A percentile compares a stretch with the other conserved stretches of the same genome.
Conservation (phyloP, 2,329 filamentous ascomycete genomes). For the Aspergillus sp. region DNA sequence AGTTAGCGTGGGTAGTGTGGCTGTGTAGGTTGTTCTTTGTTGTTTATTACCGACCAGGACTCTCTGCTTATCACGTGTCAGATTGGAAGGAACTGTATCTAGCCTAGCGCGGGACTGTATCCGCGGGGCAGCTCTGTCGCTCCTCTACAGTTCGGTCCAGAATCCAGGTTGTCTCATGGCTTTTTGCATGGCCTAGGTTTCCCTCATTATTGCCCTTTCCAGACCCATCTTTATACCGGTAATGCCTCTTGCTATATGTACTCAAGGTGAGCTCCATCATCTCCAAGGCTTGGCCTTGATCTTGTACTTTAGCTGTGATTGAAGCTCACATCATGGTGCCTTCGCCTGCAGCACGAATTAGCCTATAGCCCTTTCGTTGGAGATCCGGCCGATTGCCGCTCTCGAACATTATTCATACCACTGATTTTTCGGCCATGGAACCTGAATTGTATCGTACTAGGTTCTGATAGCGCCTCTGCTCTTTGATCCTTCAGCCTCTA, state of each 20-base stretch:
- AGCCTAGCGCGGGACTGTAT: constrained; percentile 1
- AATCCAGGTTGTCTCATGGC: neutral
- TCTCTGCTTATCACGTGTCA: constrained; percentile 2
- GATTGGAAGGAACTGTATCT: neutral
- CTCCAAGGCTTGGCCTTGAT: neutral
- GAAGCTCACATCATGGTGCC: constrained; percentile 4
- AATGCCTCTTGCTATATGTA: neutral
- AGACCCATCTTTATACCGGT: neutral
- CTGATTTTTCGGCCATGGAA: constrained; percentile 11
- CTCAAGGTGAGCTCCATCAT: neutral
- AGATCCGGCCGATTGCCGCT: neutral
- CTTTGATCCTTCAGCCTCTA: constrained; percentile 11
- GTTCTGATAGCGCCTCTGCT: constrained; percentile 14
- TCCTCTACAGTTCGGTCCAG: neutral
- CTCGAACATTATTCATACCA: neutral
- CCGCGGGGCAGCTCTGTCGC: constrained; percentile 3
- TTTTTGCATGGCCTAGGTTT: neutral
- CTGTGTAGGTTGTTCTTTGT: neutral
- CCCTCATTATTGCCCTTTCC: neutral
- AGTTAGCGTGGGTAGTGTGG: neutral
- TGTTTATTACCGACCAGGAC: neutral
- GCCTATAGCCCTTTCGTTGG: neutral
- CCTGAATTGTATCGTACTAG: neutral
- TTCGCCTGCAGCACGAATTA: constrained; percentile 2
- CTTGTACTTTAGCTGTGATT: neutral